Evolutionary conservation across 2,329 filamentous ascomycete species (phyloP).

Genomic region (Triangularia verruculosa): DNA sequence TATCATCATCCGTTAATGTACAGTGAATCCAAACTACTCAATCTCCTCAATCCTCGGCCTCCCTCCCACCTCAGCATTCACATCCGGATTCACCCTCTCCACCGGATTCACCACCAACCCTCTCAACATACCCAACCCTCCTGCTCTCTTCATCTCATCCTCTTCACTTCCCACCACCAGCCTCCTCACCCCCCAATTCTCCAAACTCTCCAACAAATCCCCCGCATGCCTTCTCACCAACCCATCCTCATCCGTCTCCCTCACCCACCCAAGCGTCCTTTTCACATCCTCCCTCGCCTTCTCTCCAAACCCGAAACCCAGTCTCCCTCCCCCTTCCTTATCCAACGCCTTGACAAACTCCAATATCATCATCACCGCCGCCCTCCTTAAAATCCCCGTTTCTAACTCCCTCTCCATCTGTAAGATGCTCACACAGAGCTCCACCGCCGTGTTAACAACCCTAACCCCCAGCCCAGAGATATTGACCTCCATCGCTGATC

Average conservation of each 20-base stretch:
- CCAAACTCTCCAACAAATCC: conserved; percentile 65
- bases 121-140: conserved; percentile 35
- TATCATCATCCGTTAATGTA: not conserved
- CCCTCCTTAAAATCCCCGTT: conserved; percentile 62
- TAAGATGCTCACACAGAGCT: conserved; percentile 61
- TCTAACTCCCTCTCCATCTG: conserved; percentile 59
- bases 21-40: conserved; percentile 41
- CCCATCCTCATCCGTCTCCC: conserved; percentile 63
- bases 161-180: conserved; percentile 30
- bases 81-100: conserved; percentile 3
- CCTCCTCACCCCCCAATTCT: conserved; percentile 53
- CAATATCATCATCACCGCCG: conserved; percentile 62
- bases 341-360: conserved; percentile 61
- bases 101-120: conserved; percentile 43
- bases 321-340: conserved; percentile 44
- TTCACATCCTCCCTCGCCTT: conserved; percentile 57
- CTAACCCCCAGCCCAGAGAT: conserved; percentile 52
- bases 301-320: conserved; percentile 57
- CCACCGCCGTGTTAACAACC: conserved; percentile 55
- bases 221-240: conserved; percentile 65
- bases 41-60: conserved; percentile 58
- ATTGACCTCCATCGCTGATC: conserved; percentile 58
- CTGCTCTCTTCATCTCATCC: not conserved
- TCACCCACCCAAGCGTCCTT: conserved; percentile 61
- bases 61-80: not conserved